Base-by-base conservation (phyloP, 2,329 filamentous ascomycete genomes). In the Torrubiellomyces zombiae region DNA sequence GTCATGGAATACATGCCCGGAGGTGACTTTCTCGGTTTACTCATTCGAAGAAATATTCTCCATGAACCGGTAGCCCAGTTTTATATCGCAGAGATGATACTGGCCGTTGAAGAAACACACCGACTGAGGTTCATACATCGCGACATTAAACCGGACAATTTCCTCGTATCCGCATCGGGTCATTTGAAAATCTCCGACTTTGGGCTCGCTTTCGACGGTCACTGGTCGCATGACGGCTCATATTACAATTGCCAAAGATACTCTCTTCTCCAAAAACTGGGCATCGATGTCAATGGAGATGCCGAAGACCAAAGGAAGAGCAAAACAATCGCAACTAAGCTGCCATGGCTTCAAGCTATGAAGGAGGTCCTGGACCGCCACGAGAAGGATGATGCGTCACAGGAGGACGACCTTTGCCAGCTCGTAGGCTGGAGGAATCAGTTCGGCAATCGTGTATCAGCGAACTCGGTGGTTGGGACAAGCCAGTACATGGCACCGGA, bases 1-100 rank as follows among this genome's bases (percentile, higher is more conserved):
- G 78, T 94, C 26, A 94, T 95, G 83, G 85, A 95, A 31, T 98
- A 92, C 44, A 94, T 94, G 82, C 76, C 91, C 3, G 89, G 86
- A 0, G 86, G 89, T 0, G 86, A 98, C 45, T 95, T 98, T 37
- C 61, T 98, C 1, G 80, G 80, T 2, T 52, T 94, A 1, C 55
- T 98, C 10, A 77, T 94, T 28, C 72, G 85, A 10, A 79, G 91
- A 42, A 83, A 89, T 32, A 68, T 80, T 3, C 60, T 98, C 2
- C 71, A 71, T 28, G 89, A 95, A 47, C 57, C 64, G 1, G 69
- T 80, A 21, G 74, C 85, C 4, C 75, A 69, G 33, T 94, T 80
- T 58, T 95, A 95, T 45, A 60, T 92, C 30, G 83, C 86, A 1
- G 85, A 98, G 53, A 95, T 95, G 83, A 77, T 95, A 26, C 58